Base-by-base conservation (phyloP, 805 yeast species). In the Komagataella populi region DNA sequence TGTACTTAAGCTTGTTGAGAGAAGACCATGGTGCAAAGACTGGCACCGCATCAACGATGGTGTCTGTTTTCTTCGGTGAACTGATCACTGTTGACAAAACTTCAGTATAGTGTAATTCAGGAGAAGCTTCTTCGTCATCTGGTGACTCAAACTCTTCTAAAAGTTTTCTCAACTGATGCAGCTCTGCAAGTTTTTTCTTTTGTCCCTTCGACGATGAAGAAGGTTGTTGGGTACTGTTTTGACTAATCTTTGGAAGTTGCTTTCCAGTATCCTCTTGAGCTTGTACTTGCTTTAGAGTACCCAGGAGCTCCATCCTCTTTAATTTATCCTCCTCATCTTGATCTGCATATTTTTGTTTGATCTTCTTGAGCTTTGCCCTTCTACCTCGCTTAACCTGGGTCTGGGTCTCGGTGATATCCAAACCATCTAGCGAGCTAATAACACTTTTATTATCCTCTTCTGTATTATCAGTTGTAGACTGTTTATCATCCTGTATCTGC, bases 11-110 rank as follows among this genome's bases (percentile, higher is more conserved):
- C 62, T 84, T 84, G 53, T 70, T 74, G 55, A 93, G 64, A 0
- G 97, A 75, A 10, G 77, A 66, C 96, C 96, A 93, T 2, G 99
- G 99, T 0, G 93, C 97, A 72, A 89, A 91, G 17, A 87, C 81
- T 0, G 96, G 95, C 10, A 91, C 76, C 6, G 85, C 80, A 52
- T 81, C 86, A 8, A 71, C 59, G 8, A 86, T 68, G 2, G 60
- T 67, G 60, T 86, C 95, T 1, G 67, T 61, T 24, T 68, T 59
- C 8, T 66, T 62, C 1, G 81, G 81, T 39, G 74, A 71, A 14
- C 70, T 52, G 22, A 75, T 59, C 23, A 78, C 63, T 1, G 62
- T 63, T 4, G 63, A 51, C 14, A 64, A 50, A 6, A 58, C 52
- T 14, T 55, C 49, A 45, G 61, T 55, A 44, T 59, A 65, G 46